phyloP scores from a whole-genome alignment of 2,329 filamentous ascomycete genomes.

The Botrytis byssoidea region DNA sequence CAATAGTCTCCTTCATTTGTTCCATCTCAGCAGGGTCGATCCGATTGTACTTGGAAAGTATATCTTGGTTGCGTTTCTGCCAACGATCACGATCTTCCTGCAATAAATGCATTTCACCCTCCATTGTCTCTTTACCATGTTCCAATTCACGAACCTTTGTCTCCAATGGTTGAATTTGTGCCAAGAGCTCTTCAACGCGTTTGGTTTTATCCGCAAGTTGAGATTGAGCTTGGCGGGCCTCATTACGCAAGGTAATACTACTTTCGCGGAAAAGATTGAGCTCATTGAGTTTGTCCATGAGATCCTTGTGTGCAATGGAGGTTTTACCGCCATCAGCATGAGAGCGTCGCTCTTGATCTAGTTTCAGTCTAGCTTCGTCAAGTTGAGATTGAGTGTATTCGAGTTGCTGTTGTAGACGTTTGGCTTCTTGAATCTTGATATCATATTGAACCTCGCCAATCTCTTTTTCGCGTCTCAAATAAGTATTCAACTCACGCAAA shows the following conservation, averaged over 20 bases:
- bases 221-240: constrained; percentile 75
- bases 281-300: constrained; percentile 93
- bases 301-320: constrained; percentile 78
- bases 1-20: constrained; percentile 76
- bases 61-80: constrained; percentile 94
- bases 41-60: constrained; percentile 92
- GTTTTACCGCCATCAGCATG: constrained; percentile 71
- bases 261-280: constrained; percentile 95
- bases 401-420: constrained; percentile 85
- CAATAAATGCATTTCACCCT: constrained; percentile 80
- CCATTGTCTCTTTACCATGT: constrained; percentile 65
- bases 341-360: constrained; percentile 82
- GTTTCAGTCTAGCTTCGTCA: constrained; percentile 82
- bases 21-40: constrained; percentile 93
- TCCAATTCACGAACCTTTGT: constrained; percentile 78
- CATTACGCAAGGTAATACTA: constrained; percentile 84
- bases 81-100: constrained; percentile 91
- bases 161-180: constrained; percentile 78
- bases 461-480: constrained; percentile 92
- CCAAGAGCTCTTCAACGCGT: constrained; percentile 71
- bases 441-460: constrained; percentile 97
- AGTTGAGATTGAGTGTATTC: constrained; percentile 84
- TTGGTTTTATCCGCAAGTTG: constrained; percentile 72
- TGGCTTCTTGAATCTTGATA: constrained; percentile 81
- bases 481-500: constrained; percentile 86